phyloP scores from a whole-genome alignment of 768 basidiomycete genomes.

The Punctularia strigosozonata region DNA sequence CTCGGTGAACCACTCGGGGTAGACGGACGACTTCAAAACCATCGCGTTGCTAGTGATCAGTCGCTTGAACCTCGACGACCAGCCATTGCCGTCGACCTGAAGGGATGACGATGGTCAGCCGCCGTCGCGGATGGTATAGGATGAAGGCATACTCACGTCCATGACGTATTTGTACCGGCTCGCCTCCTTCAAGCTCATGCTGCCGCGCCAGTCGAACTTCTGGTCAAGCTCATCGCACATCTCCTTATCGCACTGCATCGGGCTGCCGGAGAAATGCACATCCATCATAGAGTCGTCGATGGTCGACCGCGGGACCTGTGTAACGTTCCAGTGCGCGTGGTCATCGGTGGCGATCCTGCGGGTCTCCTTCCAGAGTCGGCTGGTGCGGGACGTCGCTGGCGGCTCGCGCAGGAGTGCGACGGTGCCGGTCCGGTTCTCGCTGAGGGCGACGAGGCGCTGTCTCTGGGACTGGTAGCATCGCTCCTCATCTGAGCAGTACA shows the following conservation, averaged over 20 bases:
- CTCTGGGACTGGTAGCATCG: neutral
- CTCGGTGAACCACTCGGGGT: slow-evolving; percentile 26
- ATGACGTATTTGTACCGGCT: slow-evolving; percentile 20
- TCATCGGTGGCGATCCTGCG: too few relatives aligned
- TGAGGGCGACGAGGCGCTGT: neutral
- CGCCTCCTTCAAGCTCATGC: slow-evolving; percentile 19
- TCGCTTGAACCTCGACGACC: slow-evolving; percentile 25
- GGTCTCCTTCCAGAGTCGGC: too few relatives aligned
- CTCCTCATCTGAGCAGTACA: neutral
- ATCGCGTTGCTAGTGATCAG: slow-evolving; percentile 21
- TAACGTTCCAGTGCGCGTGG: too few relatives aligned
- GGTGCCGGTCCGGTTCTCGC: neutral
- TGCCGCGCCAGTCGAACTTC: slow-evolving; percentile 7
- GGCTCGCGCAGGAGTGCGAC: neutral
- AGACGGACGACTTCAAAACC: slow-evolving; percentile 26
- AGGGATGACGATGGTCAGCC: neutral
- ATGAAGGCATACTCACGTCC: slow-evolving; percentile 9
- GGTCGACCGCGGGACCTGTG: too few relatives aligned
- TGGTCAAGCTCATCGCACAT: neutral
- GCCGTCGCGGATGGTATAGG: neutral
- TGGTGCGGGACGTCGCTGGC: neutral
- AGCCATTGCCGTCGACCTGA: slow-evolving; percentile 15
- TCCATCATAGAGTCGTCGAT: neutral
- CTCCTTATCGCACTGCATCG: neutral
- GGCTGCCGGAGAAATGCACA: neutral